These are phyloP conservation scores for Quercus variabilis DNA, from an alignment of 306 rosid genomes.

Conservation along the genomic window DNA sequence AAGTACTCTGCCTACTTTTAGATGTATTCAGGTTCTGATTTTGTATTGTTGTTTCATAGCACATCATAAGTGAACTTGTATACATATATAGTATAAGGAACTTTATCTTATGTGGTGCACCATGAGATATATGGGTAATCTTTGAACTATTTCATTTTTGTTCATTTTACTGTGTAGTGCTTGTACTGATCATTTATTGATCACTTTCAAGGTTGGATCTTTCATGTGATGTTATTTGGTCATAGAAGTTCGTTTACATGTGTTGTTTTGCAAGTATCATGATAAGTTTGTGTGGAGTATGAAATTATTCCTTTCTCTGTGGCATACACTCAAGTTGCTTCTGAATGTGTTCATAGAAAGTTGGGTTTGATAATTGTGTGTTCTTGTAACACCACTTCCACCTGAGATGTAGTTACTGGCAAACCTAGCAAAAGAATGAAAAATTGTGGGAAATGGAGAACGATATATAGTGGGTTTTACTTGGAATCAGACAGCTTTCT, in stretches of 20 bases:
- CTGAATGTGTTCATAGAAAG: background rate
- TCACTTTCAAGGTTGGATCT: background rate
- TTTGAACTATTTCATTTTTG: background rate
- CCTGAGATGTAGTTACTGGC: background rate
- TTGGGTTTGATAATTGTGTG: background rate
- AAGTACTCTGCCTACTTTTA: background rate
- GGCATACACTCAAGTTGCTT: background rate
- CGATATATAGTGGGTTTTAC: background rate
- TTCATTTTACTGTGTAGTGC: background rate
- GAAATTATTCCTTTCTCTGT: background rate
- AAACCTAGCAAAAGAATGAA: background rate
- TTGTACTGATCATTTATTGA: background rate
- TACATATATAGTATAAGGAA: background rate
- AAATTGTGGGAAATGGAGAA: background rate
- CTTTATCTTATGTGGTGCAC: background rate
- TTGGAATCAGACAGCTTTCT: background rate
- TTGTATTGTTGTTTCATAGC: background rate
- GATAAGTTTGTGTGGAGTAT: too few species aligned
- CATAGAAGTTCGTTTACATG: background rate
- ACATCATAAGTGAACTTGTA: background rate
- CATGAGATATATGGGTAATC: background rate
- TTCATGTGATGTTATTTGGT: background rate
- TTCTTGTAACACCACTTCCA: background rate
- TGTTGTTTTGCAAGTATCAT: too few species aligned
- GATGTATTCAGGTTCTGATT: background rate